A percentile compares a stretch with the other conserved stretches of the same genome.
phyloP scores from a whole-genome alignment of 306 rosid species.

The Glycine tomentella region DNA sequence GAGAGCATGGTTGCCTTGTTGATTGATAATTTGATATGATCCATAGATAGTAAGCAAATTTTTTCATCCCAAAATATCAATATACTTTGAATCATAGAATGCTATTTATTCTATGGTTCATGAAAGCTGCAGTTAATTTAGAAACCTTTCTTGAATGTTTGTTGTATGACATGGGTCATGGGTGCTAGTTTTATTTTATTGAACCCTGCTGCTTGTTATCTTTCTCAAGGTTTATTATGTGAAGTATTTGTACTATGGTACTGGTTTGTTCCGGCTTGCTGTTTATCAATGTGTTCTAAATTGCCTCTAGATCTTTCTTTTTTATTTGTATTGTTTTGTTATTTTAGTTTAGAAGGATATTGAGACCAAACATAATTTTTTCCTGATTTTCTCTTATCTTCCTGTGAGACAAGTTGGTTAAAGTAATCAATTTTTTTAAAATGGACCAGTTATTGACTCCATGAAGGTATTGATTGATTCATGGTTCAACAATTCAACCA shows the following conservation, averaged over 20 bases:
- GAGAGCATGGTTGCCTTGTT: too few relatives aligned
- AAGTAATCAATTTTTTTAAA: too few relatives aligned
- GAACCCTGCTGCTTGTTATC: constrained; percentile 13
- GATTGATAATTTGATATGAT: too few relatives aligned
- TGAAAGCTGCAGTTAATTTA: constrained; percentile 14
- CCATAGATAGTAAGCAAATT: neutral
- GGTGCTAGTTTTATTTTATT: constrained; percentile 5
- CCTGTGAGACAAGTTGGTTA: too few relatives aligned
- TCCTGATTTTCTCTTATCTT: too few relatives aligned
- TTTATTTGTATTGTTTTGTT: too few relatives aligned
- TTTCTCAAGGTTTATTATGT: constrained; percentile 3
- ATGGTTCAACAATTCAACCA: too few relatives aligned
- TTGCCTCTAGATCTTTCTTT: neutral
- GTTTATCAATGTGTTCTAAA: neutral
- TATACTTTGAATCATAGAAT: neutral
- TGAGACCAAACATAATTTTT: too few relatives aligned
- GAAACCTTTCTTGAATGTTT: constrained; percentile 28
- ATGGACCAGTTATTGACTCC: too few relatives aligned
- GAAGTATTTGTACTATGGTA: constrained; percentile 2
- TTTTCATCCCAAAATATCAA: constrained; percentile 1
- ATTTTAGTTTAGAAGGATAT: too few relatives aligned
- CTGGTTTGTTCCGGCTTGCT: constrained; percentile 22
- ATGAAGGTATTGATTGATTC: too few relatives aligned
- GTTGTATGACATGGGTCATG: constrained; percentile 4
- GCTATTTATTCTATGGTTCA: neutral